Base-by-base conservation (phyloP, 176 grass and related monocot genomes). In the Raddia distichophylla region DNA sequence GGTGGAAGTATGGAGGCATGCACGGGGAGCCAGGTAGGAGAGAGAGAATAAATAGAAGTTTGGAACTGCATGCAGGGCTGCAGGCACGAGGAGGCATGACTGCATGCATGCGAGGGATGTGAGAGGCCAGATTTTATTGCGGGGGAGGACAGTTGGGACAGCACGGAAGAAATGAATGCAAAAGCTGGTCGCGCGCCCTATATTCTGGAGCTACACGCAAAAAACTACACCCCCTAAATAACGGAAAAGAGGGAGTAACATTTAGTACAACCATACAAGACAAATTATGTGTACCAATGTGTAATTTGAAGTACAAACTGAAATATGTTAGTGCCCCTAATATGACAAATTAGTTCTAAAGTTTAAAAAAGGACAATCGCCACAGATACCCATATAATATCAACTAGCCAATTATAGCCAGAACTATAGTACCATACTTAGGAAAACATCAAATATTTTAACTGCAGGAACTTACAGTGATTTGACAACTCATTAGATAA, bases 401-500 rank as follows among this genome's bases (percentile, higher is more conserved):
- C 17, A 10, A 10, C 13, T 44, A 80, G 15, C 48, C 34, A 52
- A 53, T 73, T 60, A 67, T 20, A 45, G 16, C 12, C 46, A 33
- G n/a, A 60, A 66, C 14, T 44, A 62, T 35, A 85, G 15, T 33
- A 42, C 10, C 15, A 61, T 27, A 74, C 14, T 34, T 48, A 51
- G 6, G 42, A 19, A 42, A 55, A 47, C 33, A 64, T 20, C 57
- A 87, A 34, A 69, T 72, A 74, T 73, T 6, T 35, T 43, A 64
- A 37, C 34, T 61, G 12, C 10, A 78, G 57, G 50, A 83, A 86
- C 86, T 88, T 73, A 88, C 86, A 60, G n/a, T 65, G 75, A 52
- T 79, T 74, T 50, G 60, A 73, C 22, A 32, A 43, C 40, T 67
- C 74, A 83, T 67, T 77, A 67, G 52, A 33, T 75, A 60, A 68